Conservation (phyloP, 1,284 basidiomycete genomes). For the Lentinula novae-zelandiae region DNA sequence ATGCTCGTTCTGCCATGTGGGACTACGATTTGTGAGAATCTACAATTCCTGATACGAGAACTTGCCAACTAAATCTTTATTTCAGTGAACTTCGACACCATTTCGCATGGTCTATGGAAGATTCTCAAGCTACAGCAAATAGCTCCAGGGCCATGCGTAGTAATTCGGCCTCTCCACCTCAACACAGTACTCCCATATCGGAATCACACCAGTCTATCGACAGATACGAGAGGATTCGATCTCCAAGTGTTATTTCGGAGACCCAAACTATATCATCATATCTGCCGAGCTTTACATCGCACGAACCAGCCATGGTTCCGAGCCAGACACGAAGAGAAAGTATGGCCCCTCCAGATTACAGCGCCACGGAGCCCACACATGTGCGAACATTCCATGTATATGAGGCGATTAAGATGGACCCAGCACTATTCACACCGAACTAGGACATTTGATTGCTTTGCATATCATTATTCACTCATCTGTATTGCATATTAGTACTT, state of each 20-base stretch:
- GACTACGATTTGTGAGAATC: slow-evolving; percentile 32
- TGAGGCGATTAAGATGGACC: slow-evolving; percentile 32
- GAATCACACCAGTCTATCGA: not conserved
- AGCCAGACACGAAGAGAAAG: slow-evolving; percentile 2
- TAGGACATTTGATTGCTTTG: not conserved
- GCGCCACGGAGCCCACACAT: slow-evolving; percentile 30
- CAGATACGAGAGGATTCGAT: not conserved
- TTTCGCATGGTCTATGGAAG: slow-evolving; percentile 9
- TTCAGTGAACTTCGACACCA: slow-evolving; percentile 14
- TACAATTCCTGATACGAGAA: not conserved
- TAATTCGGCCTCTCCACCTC: not conserved
- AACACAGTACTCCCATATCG: not conserved
- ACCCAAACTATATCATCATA: not conserved
- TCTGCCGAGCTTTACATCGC: not conserved
- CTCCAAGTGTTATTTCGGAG: not conserved
- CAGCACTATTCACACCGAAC: not conserved
- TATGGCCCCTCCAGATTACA: slow-evolving; percentile 25
- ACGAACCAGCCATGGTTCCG: not conserved
- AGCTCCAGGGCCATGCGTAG: not conserved
- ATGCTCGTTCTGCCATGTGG: slow-evolving; percentile 30
- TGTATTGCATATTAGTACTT: not conserved
- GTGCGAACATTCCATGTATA: slow-evolving; percentile 34
- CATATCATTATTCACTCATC: not conserved
- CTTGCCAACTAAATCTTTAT: not conserved
- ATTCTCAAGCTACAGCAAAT: not conserved